Percentiles rank a stretch among this genome's conserved stretches.
phyloP scores from a whole-genome alignment of 2,329 filamentous ascomycete species.

The Neonectria coccinea region DNA sequence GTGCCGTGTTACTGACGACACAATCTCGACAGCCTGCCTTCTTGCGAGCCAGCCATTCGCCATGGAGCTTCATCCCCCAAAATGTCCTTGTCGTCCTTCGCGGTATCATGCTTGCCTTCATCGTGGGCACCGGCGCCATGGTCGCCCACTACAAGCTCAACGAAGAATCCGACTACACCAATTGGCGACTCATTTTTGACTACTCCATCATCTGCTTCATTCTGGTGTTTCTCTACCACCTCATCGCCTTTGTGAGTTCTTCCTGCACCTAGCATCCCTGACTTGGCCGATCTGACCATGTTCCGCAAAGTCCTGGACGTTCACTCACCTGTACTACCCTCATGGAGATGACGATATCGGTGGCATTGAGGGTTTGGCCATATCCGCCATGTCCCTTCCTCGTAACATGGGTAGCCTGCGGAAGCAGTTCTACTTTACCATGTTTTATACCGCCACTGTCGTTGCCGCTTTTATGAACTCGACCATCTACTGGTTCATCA shows the following conservation, averaged over 20 bases:
- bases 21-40: constrained; percentile 58
- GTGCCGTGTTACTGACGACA: constrained; percentile 27
- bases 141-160: constrained; percentile 60
- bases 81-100: constrained; percentile 59
- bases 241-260: constrained; percentile 59
- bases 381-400: constrained; percentile 60
- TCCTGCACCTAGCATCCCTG: neutral
- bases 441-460: constrained; percentile 61
- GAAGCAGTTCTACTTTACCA: constrained; percentile 61
- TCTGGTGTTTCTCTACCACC: constrained; percentile 59
- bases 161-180: constrained; percentile 53
- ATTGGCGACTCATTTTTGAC: constrained; percentile 60
- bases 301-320: constrained; percentile 58
- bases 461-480: constrained; percentile 64
- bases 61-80: constrained; percentile 61
- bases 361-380: constrained; percentile 51
- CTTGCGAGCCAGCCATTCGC: constrained; percentile 63
- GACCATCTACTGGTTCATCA: constrained; percentile 62
- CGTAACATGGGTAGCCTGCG: constrained; percentile 54
- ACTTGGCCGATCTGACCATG: neutral
- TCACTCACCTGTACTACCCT: constrained; percentile 63
- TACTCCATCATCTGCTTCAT: constrained; percentile 60
- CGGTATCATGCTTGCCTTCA: constrained; percentile 56
- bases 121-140: constrained; percentile 56
- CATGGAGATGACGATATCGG: constrained; percentile 53